Base-by-base conservation (phyloP, 176 grass and related monocot genomes). In the Saccharum spontaneum region DNA sequence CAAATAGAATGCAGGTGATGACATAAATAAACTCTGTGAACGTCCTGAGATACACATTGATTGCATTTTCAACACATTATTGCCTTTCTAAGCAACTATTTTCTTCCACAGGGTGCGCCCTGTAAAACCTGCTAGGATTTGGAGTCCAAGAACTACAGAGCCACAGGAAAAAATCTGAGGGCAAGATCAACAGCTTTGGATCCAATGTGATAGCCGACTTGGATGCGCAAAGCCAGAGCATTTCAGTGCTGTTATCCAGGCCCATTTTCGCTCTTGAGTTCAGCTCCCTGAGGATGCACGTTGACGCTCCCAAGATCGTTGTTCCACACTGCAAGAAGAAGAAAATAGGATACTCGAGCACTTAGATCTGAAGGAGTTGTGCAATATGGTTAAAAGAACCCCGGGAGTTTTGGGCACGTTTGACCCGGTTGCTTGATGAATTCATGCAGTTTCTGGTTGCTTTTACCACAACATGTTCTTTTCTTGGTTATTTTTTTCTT, bases 221-320 rank as follows among this genome's bases (percentile, higher is more conserved):
- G 23, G 91, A 92, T 17, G 84, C 74, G 18, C 62, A 86, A 66
- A 87, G 41, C 5, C 82, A 64, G n/a, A 92, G 91, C 69, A 86
- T 94, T 76, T 69, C 83, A 2, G 88, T 99, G 36, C 83, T 99
- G 48, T 73, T 99, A 30, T 99, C 97, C 6, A 94, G 80, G 79
- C 97, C 97, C 12, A 82, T 99, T 44, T 85, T 96, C 16, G 93
- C 97, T 45, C 80, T 96, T 48, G 86, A 98, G n/a, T 98, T 98
- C 86, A 96, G 55, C 60, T 88, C 84, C 82, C 88, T 98, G 36
- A 80, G 74, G 67, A 99, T 99, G 97, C 79, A 84, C 43, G 93
- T 96, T 16, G 91, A 88, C 66, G 97, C 97, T 84, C 93, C 91
- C 0, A 91, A 75, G 24, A 49, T 79, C 10, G 44, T 86, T 16